Evolutionary conservation across 495 filamentous ascomycete species (phyloP).

Genomic region (Oidiodendron maius): DNA sequence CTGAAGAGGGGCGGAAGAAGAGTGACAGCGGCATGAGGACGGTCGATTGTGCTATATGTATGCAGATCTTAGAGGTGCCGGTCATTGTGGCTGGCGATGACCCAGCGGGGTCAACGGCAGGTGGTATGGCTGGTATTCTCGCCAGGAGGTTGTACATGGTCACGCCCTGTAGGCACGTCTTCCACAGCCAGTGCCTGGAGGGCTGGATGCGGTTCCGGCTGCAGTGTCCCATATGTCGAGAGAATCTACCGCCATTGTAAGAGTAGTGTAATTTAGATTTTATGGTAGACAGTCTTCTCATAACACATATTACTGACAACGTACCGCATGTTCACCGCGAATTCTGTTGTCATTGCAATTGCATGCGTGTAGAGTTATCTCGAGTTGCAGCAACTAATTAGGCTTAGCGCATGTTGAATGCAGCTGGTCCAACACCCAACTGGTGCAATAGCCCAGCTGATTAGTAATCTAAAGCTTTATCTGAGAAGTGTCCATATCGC

Average conservation of each 20-base stretch:
- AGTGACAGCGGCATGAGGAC: conserved; percentile 36
- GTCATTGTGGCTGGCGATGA: conserved; percentile 58
- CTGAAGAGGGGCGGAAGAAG: conserved; percentile 39
- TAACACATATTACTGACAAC: no score
- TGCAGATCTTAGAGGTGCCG: conserved; percentile 83
- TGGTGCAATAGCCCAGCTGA: no score
- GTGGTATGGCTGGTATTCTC: conserved; percentile 63
- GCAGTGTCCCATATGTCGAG: conserved; percentile 94
- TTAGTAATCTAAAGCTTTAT: no score
- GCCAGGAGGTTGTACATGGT: conserved; percentile 88
- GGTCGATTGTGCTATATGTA: conserved; percentile 93
- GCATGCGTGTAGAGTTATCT: no score
- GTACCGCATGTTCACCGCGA: no score
- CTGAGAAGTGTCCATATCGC: conserved; percentile 1
- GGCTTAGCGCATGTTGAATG: no score
- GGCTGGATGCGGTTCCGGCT: conserved; percentile 92
- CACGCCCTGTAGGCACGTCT: conserved; percentile 93
- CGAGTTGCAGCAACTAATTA: no score
- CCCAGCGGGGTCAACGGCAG: conserved; percentile 27
- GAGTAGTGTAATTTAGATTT: neutral
- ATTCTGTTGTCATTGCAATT: no score
- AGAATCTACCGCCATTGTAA: conserved; percentile 78
- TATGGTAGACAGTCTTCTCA: no score
- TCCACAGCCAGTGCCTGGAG: conserved; percentile 88
- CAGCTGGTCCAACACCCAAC: no score